Evolutionary conservation across 2,329 filamentous ascomycete genomes (phyloP), one percentile per base, ranked within the genome.

Genomic region (Curvularia eragrostidis): DNA sequence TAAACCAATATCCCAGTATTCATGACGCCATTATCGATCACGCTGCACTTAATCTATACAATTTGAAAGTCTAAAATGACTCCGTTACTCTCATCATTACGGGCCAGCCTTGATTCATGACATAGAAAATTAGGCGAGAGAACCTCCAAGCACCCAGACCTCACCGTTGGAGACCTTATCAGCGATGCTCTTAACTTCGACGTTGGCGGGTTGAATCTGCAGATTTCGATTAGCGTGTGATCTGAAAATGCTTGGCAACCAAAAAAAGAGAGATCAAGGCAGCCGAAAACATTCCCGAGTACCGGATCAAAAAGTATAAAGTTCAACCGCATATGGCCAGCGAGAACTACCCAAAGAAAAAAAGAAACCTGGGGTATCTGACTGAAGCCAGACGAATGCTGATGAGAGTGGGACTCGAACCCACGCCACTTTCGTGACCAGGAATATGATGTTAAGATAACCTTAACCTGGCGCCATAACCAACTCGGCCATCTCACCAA

Each of bases 161-260:
- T 98, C 91, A 3, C 95, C 95, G 74, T 98, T 99, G 3, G 87
- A 85, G 18, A 96, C 93, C 59, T 87, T 85, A 65, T 89, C 89
- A 1, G 88, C 89, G 50, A 96, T 82, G 56, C 82, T 87, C 41
- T 88, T 85, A 13, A 98, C 90, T 75, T 93, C 87, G 42, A 97
- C 86, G 63, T 87, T 84, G 5, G 89, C 90, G 0, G 94, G 95
- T 81, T 93, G 89, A 26, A 95, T 85, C 87, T 90, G 46, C 30
- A 34, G 15, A 7, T 21, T 13, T 52, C 49, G 18, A 63, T 68
- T 52, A 68, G 65, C 61, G 48, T 5, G 15, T 2, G 18, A 15
- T 38, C 12, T 2, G 13, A 15, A 18, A 38, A 13, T 36, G 3
- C 18, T 21, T 10, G 21, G n/a, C 12, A 46, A 21, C 23, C 2